Conservation (phyloP, 345 rosid genomes). For the Heritiera littoralis region DNA sequence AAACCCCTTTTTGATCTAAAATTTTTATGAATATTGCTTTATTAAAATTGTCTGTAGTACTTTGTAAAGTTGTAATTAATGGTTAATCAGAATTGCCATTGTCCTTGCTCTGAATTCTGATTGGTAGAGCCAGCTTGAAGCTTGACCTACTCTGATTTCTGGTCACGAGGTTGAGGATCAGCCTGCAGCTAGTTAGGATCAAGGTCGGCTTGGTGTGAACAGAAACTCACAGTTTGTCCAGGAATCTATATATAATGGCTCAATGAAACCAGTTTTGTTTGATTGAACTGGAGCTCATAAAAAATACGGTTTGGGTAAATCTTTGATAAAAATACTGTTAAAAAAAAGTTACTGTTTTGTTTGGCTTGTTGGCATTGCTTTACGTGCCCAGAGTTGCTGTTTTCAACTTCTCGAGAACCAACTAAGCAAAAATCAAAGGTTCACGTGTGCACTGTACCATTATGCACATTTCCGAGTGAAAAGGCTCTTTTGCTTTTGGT, state of each 20-base stretch:
- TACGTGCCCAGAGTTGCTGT: neutral
- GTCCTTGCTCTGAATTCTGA: neutral
- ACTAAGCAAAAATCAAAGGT: conserved; percentile 11
- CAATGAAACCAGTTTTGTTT: too few relatives aligned
- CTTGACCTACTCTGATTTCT: neutral
- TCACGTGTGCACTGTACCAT: conserved; percentile 24
- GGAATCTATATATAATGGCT: too few relatives aligned
- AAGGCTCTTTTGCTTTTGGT: neutral
- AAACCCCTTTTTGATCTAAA: conserved; percentile 14
- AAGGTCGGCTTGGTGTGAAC: neutral
- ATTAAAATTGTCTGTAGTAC: neutral
- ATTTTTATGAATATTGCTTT: neutral
- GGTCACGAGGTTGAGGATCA: neutral
- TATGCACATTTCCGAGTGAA: conserved; percentile 1
- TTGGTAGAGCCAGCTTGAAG: neutral
- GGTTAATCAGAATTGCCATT: neutral
- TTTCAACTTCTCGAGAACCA: neutral
- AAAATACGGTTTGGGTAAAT: too few relatives aligned
- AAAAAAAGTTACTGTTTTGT: too few relatives aligned
- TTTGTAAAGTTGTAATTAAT: neutral
- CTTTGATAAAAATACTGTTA: too few relatives aligned
- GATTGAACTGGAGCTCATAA: too few relatives aligned
- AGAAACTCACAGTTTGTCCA: neutral
- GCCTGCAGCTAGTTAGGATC: neutral
- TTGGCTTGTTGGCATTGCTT: neutral